Evolutionary conservation across 2,329 filamentous ascomycete genomes (phyloP).

Genomic region (Zopfia rhizophila): DNA sequence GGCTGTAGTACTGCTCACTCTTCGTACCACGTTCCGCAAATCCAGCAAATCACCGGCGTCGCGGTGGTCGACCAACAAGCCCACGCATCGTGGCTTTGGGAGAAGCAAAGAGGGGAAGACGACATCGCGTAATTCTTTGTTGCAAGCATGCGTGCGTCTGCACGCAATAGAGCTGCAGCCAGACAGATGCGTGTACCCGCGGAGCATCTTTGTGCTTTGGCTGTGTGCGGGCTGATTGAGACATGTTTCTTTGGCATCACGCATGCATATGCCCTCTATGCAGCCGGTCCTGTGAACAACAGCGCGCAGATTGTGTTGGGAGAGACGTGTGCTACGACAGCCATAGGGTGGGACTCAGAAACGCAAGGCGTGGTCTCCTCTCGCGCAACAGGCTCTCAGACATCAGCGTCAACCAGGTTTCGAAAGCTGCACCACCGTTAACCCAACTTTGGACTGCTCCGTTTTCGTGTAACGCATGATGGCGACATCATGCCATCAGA

Average conservation of each 20-base stretch:
- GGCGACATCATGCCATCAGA: conserved; percentile 21
- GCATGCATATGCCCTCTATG: conserved; percentile 30
- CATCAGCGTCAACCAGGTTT: conserved; percentile 30
- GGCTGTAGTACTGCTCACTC: no score
- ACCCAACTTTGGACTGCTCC: conserved; percentile 33
- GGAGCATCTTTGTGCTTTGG: conserved; percentile 22
- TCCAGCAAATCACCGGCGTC: no score
- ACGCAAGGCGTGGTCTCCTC: conserved; percentile 25
- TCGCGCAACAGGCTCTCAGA: conserved; percentile 20
- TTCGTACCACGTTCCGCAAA: no score
- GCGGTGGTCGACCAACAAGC: no score
- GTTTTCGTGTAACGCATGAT: conserved; percentile 41
- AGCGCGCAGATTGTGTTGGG: conserved; percentile 11
- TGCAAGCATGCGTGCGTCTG: conserved; percentile 16
- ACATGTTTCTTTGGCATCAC: conserved; percentile 30
- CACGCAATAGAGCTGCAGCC: conserved; percentile 27
- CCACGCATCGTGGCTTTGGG: no score
- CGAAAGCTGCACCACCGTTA: conserved; percentile 45
- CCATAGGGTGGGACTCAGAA: conserved; percentile 17
- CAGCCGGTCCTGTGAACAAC: conserved; percentile 24
- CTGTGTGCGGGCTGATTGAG: conserved; percentile 25
- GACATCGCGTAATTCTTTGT: conserved; percentile 11
- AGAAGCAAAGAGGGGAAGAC: conserved; percentile 3
- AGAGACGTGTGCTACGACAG: conserved; percentile 24
- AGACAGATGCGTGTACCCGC: conserved; percentile 6